These are phyloP conservation scores for Plasmodium inui DNA, from an alignment of 169 alveolate species.

Conservation along the genomic window DNA sequence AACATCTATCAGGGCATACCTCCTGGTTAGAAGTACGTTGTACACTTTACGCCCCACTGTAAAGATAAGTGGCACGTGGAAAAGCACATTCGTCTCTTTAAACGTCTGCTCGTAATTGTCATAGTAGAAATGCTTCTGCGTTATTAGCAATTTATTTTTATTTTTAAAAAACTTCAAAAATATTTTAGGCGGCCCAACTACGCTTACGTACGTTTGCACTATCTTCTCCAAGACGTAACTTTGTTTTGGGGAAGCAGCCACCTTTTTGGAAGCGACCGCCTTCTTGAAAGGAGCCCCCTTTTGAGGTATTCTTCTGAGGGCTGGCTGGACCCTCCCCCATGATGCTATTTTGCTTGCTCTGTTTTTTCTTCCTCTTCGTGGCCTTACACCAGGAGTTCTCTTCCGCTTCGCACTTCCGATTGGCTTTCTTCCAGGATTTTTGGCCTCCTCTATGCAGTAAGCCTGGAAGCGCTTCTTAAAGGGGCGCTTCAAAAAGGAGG, in stretches of 20 bases:
- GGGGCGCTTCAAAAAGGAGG: neutral
- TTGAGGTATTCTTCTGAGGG: neutral
- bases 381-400: neutral
- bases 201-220: slow-evolving; percentile 11
- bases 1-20: slow-evolving; percentile 14
- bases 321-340: neutral
- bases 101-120: slow-evolving; percentile 38
- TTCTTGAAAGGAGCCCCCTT: too few species aligned
- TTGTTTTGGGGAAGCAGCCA: neutral
- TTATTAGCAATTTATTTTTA: slow-evolving; percentile 33
- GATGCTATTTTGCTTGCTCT: neutral
- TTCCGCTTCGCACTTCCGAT: neutral
- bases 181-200: slow-evolving; percentile 64
- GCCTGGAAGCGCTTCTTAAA: neutral
- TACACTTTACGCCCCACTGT: slow-evolving; percentile 12
- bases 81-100: slow-evolving; percentile 29
- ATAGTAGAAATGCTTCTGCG: slow-evolving; percentile 62
- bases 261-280: neutral
- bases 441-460: neutral
- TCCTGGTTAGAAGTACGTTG: slow-evolving; percentile 29
- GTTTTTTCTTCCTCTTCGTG: neutral
- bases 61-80: slow-evolving; percentile 45
- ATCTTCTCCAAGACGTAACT: neutral
- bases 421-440: neutral
- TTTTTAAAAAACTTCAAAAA: slow-evolving; percentile 51